Evolutionary conservation across 495 filamentous ascomycete genomes (phyloP), one percentile per base, ranked within the genome.

Genomic region (Apiosordaria backusii): DNA sequence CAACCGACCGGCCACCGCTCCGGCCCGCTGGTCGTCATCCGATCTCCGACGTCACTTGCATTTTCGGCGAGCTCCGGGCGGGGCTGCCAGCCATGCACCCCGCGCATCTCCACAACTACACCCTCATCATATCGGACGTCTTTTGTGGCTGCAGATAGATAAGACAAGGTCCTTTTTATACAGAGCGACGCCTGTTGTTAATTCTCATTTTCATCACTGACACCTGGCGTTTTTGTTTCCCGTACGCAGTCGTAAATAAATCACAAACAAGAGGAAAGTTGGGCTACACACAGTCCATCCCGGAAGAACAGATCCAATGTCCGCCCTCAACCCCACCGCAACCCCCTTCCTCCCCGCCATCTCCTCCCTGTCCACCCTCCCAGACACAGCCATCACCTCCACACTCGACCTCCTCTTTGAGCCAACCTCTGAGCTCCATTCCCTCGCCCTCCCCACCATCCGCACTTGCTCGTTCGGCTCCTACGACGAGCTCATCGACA

Each of bases 391-490:
- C 45, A 83, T 87, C 59, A 82, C 85, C 57, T 77, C 83, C 19
- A 82, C 91, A 60, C 88, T 97, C 60, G 91, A 96, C 77, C 81
- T 83, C 5, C 90, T 97, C 59, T 98, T 97, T 79, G 94, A 98
- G 72, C 89, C 94, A 16, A 92, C 88, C 18, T 76, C 85, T 9
- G 85, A 89, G 27, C 83, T 97, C 3, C 91, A 93, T 74, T 80
- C 83, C 23, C 82, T 97, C 58, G 86, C 88, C 62, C 72, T 91
- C 22, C 87, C 90, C 2, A 75, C 87, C 13, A 82, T 96, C 16
- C 83, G 83, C 62, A 81, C 83, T n/a, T 80, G 85, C 53, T 77
- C 78, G 3, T 94, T 92, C 80, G 65, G 78, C 10, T 76, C 72
- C 19, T 79, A 74, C 66, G 25, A 40, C 16, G 67, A 70, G 63